phyloP scores from a whole-genome alignment of 176 grass and related monocot species.

The Zizania latifolia region DNA sequence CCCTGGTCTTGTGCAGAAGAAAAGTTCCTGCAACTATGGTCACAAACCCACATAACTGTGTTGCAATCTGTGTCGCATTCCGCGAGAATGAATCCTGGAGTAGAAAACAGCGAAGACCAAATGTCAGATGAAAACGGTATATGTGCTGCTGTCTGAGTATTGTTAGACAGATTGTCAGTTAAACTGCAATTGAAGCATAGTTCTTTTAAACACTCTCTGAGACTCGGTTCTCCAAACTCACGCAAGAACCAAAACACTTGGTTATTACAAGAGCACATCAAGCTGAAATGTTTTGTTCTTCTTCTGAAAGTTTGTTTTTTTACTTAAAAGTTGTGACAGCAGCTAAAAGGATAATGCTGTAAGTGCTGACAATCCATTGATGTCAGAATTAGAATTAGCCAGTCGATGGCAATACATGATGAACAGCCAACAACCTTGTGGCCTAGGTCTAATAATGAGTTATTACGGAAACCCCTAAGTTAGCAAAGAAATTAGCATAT shows the following conservation, averaged over 20 bases:
- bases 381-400: not conserved
- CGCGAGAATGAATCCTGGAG: conserved; percentile 62
- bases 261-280: not conserved
- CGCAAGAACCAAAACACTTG: not conserved
- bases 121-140: conserved; percentile 20
- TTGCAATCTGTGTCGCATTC: conserved; percentile 55
- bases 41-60: conserved; percentile 58
- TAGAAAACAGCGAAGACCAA: not conserved
- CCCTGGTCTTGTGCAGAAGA: conserved; percentile 74
- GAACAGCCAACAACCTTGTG: not conserved
- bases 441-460: not conserved
- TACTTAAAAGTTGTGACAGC: not conserved
- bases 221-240: no score
- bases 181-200: not conserved
- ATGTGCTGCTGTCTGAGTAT: no score
- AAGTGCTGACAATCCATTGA: not conserved
- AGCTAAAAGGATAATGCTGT: not conserved
- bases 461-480: not conserved
- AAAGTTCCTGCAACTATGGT: conserved; percentile 73
- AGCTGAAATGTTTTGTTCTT: not conserved
- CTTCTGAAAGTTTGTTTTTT: not conserved
- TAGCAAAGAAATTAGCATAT: not conserved
- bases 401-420: not conserved
- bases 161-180: conserved; percentile 1
- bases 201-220: no score